Base-by-base conservation (phyloP, 2,329 filamentous ascomycete genomes). In the Aspergillus ochraceus region DNA sequence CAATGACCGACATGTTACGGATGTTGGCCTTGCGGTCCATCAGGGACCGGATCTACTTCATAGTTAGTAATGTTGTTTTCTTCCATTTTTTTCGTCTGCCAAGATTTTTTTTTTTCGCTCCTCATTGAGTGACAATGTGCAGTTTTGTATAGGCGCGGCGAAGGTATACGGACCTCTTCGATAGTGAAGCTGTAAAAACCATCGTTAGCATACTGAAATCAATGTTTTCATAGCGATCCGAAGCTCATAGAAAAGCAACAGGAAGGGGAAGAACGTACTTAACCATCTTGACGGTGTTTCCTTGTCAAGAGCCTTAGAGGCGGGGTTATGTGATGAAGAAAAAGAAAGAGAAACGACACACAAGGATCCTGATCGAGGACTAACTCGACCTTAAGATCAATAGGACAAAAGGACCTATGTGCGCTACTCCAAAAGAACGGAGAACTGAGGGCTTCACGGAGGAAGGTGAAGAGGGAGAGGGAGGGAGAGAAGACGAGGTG, bases 1-100 rank as follows among this genome's bases (percentile, higher is more conserved):
- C 95, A 92, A 98, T 98, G 81, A 99, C 95, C 85, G 92, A 97
- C 94, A 97, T 98, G 89, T 98, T 98, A 77, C 87, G 84, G 81
- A 89, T 88, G 81, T 88, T 88, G 76, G 80, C 80, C 74, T 75
- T 77, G 65, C 76, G 75, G 75, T 81, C 78, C 79, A 82, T 82
- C 71, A 81, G 72, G 64, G 69, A 60, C 66, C 77, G 77, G 74
- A 80, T 80, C 78, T 80, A 66, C 32, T 62, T n/a, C 30, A 60
- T 64, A 58, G 64, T 73, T 58, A 71, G 66, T 62, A 58, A 52
- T 22, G 20, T 10, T 22, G 32, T 24, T 22, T 19, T 54, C 45
- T 22, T 51, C 20, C 14, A 52, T 47, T 42, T 20, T 11, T 53
- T 42, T 36, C 32, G 32, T 36, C 32, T 36, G 32, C 32, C 14